phyloP scores from a whole-genome alignment of 164 flowering plant genomes.

The Vitis labrusca region DNA sequence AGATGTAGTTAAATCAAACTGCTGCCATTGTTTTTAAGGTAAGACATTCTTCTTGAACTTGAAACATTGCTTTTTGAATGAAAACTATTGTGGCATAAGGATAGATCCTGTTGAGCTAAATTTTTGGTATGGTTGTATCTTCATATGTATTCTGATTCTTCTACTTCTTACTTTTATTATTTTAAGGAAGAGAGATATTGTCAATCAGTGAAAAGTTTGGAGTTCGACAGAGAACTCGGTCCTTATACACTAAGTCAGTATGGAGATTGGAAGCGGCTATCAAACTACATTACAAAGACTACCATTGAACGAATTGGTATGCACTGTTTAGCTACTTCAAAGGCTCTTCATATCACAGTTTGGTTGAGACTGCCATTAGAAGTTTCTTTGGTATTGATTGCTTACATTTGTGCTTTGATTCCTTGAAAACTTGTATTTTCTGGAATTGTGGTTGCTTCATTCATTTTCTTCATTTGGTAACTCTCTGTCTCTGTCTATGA shows the following conservation, averaged over 20 bases:
- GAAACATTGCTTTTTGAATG: background rate
- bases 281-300: conserved; percentile 60
- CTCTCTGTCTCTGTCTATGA: too few species aligned
- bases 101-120: background rate
- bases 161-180: background rate
- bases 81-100: background rate
- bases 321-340: background rate
- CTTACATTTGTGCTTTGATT: background rate
- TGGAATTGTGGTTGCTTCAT: too few species aligned
- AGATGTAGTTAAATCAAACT: too few species aligned
- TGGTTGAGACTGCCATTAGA: background rate
- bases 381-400: conserved; percentile 1
- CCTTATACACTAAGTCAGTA: conserved; percentile 64
- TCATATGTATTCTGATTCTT: background rate
- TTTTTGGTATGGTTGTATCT: background rate
- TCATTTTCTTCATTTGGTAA: too few species aligned
- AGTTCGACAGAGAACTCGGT: conserved; percentile 85
- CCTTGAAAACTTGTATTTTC: too few species aligned
- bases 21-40: background rate
- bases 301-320: conserved; percentile 70
- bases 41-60: background rate
- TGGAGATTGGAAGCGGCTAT: conserved; percentile 75
- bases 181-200: conserved; percentile 68
- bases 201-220: conserved; percentile 65
- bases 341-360: background rate